Conservation (phyloP, 257 asterid genomes). For the Scutellaria baicalensis region DNA sequence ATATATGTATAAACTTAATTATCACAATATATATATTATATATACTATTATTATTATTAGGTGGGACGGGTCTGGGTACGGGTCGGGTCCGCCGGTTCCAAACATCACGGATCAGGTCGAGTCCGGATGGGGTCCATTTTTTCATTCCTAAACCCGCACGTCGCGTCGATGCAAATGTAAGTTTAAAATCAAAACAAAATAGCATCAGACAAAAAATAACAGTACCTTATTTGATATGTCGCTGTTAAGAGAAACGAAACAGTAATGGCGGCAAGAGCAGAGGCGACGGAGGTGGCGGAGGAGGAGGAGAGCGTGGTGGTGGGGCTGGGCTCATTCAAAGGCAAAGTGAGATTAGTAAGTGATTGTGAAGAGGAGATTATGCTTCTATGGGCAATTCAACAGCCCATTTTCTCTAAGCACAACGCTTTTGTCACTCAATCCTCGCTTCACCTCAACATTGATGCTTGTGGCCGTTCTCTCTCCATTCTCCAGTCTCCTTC, state of each 20-base stretch:
- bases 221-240: too few relatives aligned
- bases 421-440: constrained; percentile 71
- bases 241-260: neutral
- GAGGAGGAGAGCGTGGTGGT: constrained; percentile 29
- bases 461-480: constrained; percentile 82
- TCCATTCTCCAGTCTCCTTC: constrained; percentile 85
- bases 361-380: constrained; percentile 58
- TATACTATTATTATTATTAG: too few relatives aligned
- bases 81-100: too few relatives aligned
- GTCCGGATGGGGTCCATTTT: too few relatives aligned
- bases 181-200: too few relatives aligned
- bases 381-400: constrained; percentile 89
- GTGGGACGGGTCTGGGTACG: too few relatives aligned
- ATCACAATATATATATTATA: too few relatives aligned
- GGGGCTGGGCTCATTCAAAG: constrained; percentile 55
- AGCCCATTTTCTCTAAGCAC: constrained; percentile 65
- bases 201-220: too few relatives aligned
- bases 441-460: constrained; percentile 61
- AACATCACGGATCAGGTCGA: too few relatives aligned
- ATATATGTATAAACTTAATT: too few relatives aligned
- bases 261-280: constrained; percentile 21
- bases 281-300: constrained; percentile 21
- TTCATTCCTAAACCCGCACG: too few relatives aligned
- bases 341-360: constrained; percentile 43
- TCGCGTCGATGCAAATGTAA: too few relatives aligned